Evolutionary conservation across 2,329 filamentous ascomycete species (phyloP), one percentile per base, ranked within the genome.

Genomic region (Tolypocladium capitatum): DNA sequence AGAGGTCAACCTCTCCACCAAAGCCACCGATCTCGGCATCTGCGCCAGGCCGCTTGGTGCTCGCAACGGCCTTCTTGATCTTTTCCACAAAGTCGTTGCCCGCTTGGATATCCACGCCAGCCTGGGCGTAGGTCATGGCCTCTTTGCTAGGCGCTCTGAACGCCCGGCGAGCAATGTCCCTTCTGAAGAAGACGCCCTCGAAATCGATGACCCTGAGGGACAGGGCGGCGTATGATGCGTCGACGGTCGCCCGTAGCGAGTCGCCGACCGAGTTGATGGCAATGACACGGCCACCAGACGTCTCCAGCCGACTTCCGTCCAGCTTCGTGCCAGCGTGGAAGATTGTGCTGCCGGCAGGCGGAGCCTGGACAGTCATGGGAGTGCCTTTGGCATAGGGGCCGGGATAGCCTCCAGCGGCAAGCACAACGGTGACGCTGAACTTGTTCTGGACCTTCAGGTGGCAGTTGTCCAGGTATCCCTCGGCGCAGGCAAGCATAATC

Each of bases 21-120:
- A 98, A 98, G 2, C 92, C 92, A 50, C 92, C 92, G 58, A 98
- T 96, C 60, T 91, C 81, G 48, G 90, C 90, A 63, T 95, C 88
- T 1, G 92, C 88, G 42, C 92, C 92, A 14, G 89, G 80, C 18
- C 90, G 81, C 58, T 78, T 80, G 24, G 92, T 98, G 41, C 86
- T 85, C 28, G 80, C 78, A n/a, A 97, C 91, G 6, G 85, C 86
- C 52, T 80, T 77, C 70, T 94, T 96, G 74, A 98, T 98, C 55
- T 83, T 81, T 61, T 90, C 79, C 42, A 98, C 91, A 42, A 98
- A 85, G 52, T 86, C 79, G 63, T 98, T 98, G 27, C 92, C 92
- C 7, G 87, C 86, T 54, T 95, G 88, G 52, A 98, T 95, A 57
- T 86, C 92, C 21, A 98, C 92, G 49, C 92, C 92, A 2, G 92